These are phyloP conservation scores for Saccharomyces uvarum DNA, from an alignment of 1,139 yeast species.

Conservation along the genomic window DNA sequence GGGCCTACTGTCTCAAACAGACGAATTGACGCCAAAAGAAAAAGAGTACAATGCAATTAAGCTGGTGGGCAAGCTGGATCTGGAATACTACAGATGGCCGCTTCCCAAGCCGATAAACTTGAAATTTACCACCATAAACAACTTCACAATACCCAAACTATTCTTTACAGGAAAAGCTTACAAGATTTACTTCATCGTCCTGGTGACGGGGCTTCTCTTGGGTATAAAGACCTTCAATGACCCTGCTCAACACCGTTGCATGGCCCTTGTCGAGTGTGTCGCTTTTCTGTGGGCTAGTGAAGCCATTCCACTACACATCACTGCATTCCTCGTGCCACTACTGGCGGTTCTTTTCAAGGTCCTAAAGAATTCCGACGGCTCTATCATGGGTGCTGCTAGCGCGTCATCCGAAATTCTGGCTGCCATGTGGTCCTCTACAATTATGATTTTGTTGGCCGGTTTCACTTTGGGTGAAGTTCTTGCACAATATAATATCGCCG, in stretches of 20 bases:
- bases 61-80: slow-evolving; percentile 16
- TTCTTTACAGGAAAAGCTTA: slow-evolving; percentile 35
- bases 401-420: slow-evolving; percentile 51
- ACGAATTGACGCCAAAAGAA: slow-evolving; percentile 25
- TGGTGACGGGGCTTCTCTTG: slow-evolving; percentile 42
- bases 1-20: slow-evolving; percentile 47
- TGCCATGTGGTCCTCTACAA: slow-evolving; percentile 70
- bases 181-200: slow-evolving; percentile 41
- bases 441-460: slow-evolving; percentile 62
- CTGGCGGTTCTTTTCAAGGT: slow-evolving; percentile 50
- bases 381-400: slow-evolving; percentile 44
- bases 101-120: slow-evolving; percentile 35
- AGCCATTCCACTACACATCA: slow-evolving; percentile 61
- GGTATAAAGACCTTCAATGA: slow-evolving; percentile 54
- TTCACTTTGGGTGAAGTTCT: slow-evolving; percentile 68
- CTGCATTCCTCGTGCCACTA: slow-evolving; percentile 55
- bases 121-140: slow-evolving; percentile 31
- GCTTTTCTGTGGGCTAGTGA: slow-evolving; percentile 70
- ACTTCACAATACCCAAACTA: slow-evolving; percentile 34
- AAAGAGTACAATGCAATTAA: slow-evolving; percentile 16
- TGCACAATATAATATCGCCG: slow-evolving; percentile 64
- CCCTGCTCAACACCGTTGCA: slow-evolving; percentile 53
- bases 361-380: slow-evolving; percentile 47
- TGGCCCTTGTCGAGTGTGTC: slow-evolving; percentile 62
- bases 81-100: slow-evolving; percentile 29